Base-by-base conservation (phyloP, 352 stramenopile genomes). In the Blastocystis sp. region DNA sequence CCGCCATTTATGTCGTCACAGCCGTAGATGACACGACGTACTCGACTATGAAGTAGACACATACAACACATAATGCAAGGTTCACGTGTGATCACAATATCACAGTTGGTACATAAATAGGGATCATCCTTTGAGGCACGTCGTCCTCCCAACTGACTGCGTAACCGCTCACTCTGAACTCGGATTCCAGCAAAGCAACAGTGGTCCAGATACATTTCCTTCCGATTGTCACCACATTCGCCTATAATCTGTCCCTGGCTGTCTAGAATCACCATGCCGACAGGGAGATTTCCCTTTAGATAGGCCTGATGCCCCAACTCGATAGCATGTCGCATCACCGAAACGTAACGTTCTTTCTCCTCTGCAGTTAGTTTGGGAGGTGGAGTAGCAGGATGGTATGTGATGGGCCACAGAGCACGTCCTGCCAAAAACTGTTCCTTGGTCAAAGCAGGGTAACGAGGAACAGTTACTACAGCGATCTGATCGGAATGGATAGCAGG, bases 31-130 rank as follows among this genome's bases (percentile, higher is more conserved):
- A 84, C 73, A 11, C 56, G 56, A 68, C 73, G 73, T 9, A 84
- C 73, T 50, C 73, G 73, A 20, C 73, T 84, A 37, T 84, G 73
- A 29, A 84, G 53, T 11, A 84, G 53, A 68, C 73, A 84, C 73
- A 84, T 84, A 43, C 45, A 66, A 29, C 73, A 84, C 73, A 84
- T 84, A 8, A 84, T 45, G 47, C 73, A 84, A 1, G 73, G 73
- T 43, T 84, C 73, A 23, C 73, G 47, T 3, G 73, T 84, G 20
- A 84, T 39, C 45, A 84, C 26, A 41, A 84, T 29, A 50, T 84
- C 73, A 64, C 53, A 84, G 50, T 84, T 68, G 29, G 73, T 84
- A 45, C 73, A 84, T 18, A 84, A 55, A 84, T 84, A 84, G 41
- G 73, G 73, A 37, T 84, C 73, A 15, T 63, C 54, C n/a, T 84